Base-by-base conservation (phyloP, 129 eudicot genomes). In the Dittrichia graveolens region DNA sequence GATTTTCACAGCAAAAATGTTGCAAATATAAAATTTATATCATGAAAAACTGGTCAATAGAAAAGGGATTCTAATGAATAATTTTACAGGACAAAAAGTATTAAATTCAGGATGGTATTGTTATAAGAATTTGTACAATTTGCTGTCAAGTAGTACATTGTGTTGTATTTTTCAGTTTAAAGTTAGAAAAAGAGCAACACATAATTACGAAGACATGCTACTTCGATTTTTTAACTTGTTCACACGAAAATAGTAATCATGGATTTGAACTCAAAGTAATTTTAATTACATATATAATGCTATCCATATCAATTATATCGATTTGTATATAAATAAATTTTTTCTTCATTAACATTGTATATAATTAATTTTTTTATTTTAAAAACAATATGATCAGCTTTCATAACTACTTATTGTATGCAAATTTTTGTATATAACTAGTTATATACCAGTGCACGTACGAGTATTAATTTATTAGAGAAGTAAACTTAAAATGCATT, bases 81-180 rank as follows among this genome's bases (percentile, higher is more conserved):
- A 3, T 65, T 53, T 69, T 35, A 69, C 14, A 50, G 50, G 50
- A 52, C 74, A 53, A 69, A 39, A 54, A 14, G 62, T 69, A 69
- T 54, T 40, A 14, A 40, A 69, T 53, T 69, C 50, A 40, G 52
- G 24, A 69, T 69, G 48, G 52, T 54, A 53, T 43, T 39, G 5
- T 49, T 37, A 16, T 44, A 64, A 53, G 15, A 64, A 18, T 15
- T 67, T 37, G 72, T 67, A 48, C 72, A 12, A 68, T 18, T 69
- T 54, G 52, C 75, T 15, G 39, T 69, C 7, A 40, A 53, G 48
- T 54, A 54, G 52, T 54, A 44, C 64, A 69, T 38, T 69, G 37
- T 69, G 50, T 54, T 40, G 64, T 53, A 10, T 54, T 69, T 50
- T 69, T 69, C 52, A 4, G 49, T 39, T 54, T 54, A 69, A 69